phyloP scores from a whole-genome alignment of 108 stramenopile genomes.

The Pseudonitzschia multiseries region DNA sequence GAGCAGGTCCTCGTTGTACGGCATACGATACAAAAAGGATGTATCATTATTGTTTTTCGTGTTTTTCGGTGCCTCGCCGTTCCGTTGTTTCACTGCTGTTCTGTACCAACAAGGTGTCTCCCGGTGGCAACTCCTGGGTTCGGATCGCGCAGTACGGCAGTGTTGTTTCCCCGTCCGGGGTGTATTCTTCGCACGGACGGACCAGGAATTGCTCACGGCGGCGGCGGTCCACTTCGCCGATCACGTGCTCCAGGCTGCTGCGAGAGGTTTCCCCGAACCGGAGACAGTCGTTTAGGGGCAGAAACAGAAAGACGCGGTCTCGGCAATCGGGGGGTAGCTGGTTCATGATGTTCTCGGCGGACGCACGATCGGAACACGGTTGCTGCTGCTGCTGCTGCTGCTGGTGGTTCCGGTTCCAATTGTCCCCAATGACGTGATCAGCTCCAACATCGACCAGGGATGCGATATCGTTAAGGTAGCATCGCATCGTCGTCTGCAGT shows the following conservation, averaged over 20 bases:
- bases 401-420: too few relatives aligned
- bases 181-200: conserved; percentile 8
- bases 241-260: background rate
- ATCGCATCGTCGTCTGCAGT: too few relatives aligned
- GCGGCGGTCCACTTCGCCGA: conserved; percentile 1
- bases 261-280: background rate
- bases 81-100: background rate
- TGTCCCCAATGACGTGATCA: too few relatives aligned
- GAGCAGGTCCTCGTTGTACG: background rate
- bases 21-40: background rate
- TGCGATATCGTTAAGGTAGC: too few relatives aligned
- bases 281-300: conserved; percentile 1
- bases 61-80: background rate
- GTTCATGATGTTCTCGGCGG: background rate
- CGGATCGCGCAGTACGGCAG: background rate
- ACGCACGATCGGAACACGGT: too few relatives aligned
- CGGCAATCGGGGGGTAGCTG: conserved; percentile 8
- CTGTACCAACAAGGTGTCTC: background rate
- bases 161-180: too few relatives aligned
- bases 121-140: background rate
- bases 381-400: too few relatives aligned
- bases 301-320: conserved; percentile 8
- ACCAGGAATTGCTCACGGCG: conserved; percentile 9
- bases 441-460: too few relatives aligned
- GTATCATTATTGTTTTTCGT: background rate